These are phyloP conservation scores for Eucommia ulmoides DNA, from an alignment of 257 asterid genomes.

Conservation along the genomic window DNA sequence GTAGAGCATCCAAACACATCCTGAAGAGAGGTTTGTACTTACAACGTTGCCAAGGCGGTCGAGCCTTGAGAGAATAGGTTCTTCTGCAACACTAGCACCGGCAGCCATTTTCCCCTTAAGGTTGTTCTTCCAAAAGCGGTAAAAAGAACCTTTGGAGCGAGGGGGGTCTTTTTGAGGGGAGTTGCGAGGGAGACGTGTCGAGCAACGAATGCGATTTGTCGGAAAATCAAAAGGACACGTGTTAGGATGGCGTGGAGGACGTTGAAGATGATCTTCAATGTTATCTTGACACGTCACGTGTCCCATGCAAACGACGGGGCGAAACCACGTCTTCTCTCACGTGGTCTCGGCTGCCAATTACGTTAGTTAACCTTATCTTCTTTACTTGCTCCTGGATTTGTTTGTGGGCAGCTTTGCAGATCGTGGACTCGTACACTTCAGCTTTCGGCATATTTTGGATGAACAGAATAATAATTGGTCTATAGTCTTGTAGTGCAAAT, in stretches of 20 bases:
- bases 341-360: too few relatives aligned
- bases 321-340: neutral
- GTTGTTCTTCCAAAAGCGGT: neutral
- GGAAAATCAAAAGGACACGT: neutral
- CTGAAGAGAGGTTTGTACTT: constrained; percentile 3
- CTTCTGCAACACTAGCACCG: constrained; percentile 14
- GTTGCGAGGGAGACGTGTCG: neutral
- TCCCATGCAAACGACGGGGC: neutral
- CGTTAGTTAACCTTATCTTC: too few relatives aligned
- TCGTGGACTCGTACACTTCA: too few relatives aligned
- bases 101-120: constrained; percentile 11
- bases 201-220: neutral
- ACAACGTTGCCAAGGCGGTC: constrained; percentile 51
- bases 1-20: neutral
- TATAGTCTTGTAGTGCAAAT: too few relatives aligned
- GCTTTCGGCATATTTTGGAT: too few relatives aligned
- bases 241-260: neutral
- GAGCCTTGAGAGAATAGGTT: constrained; percentile 56
- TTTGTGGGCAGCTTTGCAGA: too few relatives aligned
- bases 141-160: neutral
- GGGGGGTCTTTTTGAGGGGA: neutral
- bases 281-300: neutral
- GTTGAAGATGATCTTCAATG: neutral
- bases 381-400: too few relatives aligned
- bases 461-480: too few relatives aligned